Conservation (phyloP, 208 protist species). For the Tritrichomonas foetus region DNA sequence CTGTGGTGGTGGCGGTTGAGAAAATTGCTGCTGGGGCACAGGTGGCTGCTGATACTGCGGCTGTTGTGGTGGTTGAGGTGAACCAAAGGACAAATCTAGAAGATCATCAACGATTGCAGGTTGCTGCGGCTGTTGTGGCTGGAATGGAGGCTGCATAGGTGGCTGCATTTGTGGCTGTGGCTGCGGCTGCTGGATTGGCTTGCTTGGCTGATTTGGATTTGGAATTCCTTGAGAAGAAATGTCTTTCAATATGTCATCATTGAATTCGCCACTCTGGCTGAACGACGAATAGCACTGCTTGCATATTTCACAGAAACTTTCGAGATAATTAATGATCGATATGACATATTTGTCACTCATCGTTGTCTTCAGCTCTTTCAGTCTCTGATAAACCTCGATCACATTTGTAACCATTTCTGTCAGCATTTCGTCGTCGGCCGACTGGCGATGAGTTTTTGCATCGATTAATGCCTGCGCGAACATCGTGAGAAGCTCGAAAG, state of each 20-base stretch:
- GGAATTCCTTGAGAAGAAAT: background rate
- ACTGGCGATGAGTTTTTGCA: background rate
- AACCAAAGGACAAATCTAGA: no score
- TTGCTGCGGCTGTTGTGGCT: background rate
- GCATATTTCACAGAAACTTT: background rate
- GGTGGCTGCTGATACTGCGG: no score
- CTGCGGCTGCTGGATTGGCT: background rate
- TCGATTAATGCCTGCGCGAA: background rate
- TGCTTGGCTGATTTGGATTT: background rate
- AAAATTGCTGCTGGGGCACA: no score
- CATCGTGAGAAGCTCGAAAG: background rate
- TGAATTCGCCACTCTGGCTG: background rate
- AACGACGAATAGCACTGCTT: background rate
- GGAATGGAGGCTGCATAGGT: background rate
- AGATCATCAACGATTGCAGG: no score
- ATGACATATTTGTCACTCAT: background rate
- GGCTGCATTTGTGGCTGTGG: background rate
- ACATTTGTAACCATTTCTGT: background rate
- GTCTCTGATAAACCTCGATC: background rate
- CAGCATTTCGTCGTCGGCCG: background rate
- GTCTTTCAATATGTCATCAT: background rate
- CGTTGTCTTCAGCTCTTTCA: background rate
- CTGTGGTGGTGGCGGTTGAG: no score
- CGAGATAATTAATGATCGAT: background rate
- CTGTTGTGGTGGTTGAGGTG: no score